Evolutionary conservation across 805 yeast species (phyloP).

Genomic region (Alloascoidea hylecoeti): DNA sequence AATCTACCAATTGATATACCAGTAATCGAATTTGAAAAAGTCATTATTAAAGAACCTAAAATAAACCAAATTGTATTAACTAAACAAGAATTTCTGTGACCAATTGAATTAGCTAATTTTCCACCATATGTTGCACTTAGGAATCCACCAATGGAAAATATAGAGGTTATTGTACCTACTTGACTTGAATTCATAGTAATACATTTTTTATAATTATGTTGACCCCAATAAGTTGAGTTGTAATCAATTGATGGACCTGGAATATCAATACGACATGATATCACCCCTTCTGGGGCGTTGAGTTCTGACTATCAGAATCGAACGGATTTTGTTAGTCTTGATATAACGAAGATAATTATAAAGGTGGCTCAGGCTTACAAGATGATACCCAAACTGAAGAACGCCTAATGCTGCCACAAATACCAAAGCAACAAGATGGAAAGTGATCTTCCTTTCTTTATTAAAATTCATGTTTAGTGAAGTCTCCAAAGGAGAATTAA

Average conservation of each 20-base stretch:
- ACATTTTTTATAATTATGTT: constrained; percentile 28
- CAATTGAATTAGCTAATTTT: constrained; percentile 43
- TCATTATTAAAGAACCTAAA: constrained; percentile 51
- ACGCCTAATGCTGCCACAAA: constrained; percentile 44
- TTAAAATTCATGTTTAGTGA: neutral
- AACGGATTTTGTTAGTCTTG: neutral
- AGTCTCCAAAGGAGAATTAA: too few species aligned
- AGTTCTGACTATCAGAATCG: constrained; percentile 44
- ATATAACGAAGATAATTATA: neutral
- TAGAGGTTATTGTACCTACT: constrained; percentile 63
- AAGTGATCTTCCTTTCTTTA: neutral
- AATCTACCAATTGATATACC: constrained; percentile 54
- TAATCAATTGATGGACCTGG: constrained; percentile 13
- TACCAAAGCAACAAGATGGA: neutral
- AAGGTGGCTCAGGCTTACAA: constrained; percentile 22
- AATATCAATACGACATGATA: constrained; percentile 34
- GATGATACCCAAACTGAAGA: constrained; percentile 86
- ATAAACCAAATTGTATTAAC: constrained; percentile 35
- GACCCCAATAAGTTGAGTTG: constrained; percentile 24
- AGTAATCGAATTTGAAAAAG: constrained; percentile 27
- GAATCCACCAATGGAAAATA: constrained; percentile 77
- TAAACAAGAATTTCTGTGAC: constrained; percentile 42
- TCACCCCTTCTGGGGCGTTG: constrained; percentile 71
- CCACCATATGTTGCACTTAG: constrained; percentile 63
- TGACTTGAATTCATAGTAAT: constrained; percentile 40